These are phyloP conservation scores for Amniculicola lignicola DNA, from an alignment of 495 filamentous ascomycete species.

Conservation along the genomic window DNA sequence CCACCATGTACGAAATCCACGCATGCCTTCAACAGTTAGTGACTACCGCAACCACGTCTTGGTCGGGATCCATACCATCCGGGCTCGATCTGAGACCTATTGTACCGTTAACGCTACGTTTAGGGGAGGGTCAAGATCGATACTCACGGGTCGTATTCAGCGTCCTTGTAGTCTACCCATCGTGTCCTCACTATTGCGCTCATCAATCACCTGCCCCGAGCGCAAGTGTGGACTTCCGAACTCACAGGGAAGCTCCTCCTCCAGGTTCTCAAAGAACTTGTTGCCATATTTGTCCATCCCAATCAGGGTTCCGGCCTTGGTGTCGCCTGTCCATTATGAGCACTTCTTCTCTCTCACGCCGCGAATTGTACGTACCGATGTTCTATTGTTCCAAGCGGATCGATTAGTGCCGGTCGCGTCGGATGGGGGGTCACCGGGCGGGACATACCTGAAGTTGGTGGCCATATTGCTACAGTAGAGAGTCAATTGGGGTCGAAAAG, in stretches of 20 bases:
- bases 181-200: slow-evolving; percentile 83
- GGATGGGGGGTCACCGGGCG: neutral
- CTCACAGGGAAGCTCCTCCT: slow-evolving; percentile 84
- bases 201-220: too few species aligned
- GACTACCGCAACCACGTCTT: neutral
- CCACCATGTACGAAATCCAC: slow-evolving; percentile 91
- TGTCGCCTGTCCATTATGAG: slow-evolving; percentile 68
- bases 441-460: slow-evolving; percentile 84
- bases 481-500: slow-evolving; percentile 41
- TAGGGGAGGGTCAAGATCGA: neutral
- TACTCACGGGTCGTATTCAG: slow-evolving; percentile 77
- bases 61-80: slow-evolving; percentile 63
- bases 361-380: slow-evolving; percentile 51
- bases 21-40: slow-evolving; percentile 62
- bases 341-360: neutral
- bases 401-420: slow-evolving; percentile 13
- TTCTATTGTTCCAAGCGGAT: slow-evolving; percentile 48
- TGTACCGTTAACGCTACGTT: neutral
- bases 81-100: slow-evolving; percentile 81
- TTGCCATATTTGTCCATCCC: slow-evolving; percentile 89
- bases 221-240: neutral
- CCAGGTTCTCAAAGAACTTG: slow-evolving; percentile 92
- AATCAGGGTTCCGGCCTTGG: slow-evolving; percentile 87
- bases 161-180: slow-evolving; percentile 94
- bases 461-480: slow-evolving; percentile 64